Evolutionary conservation across 2,329 filamentous ascomycete species (phyloP), one percentile per base, ranked within the genome.

Genomic region (Beauveria sp.): DNA sequence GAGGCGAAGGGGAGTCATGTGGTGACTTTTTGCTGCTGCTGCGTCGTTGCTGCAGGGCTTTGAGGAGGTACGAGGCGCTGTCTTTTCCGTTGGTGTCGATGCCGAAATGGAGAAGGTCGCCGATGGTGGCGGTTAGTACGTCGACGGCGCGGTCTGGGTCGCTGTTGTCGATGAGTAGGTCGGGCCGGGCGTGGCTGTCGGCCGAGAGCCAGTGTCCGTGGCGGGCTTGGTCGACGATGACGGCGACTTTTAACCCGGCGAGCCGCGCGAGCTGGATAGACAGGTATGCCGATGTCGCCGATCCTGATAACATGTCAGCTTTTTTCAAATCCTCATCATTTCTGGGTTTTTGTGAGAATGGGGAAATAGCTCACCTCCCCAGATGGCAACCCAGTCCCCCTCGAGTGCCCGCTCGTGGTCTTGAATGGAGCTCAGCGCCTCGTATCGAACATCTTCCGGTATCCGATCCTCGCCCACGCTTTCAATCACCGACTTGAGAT

Each of bases 311-410:
- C n/a, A 54, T 16, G n/a, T 28, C 43, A 58, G 47, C 5, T n/a
- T n/a, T n/a, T 34, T 22, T 22, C 22, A 22, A 5, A 5, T 7
- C 26, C 26, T 26, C 3, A 6, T 26, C 26, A 7, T 26, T 26
- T 26, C 26, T 18, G 5, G 2, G 18, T 18, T n/a, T 20, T 10
- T 34, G 18, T 16, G 28, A 7, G 34, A 8, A 20, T 14, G 6
- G 22, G 22, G 22, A 45, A 18, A 20, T 7, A 26, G 66, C 76
- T 68, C 66, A 78, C 84, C 89, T 61, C 89, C 89, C 88, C 89
- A 92, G 52, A 92, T 83, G 1, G 84, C 85, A 45, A 92, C 73
- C 83, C 87, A 91, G 63, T 92, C 88, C 0, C 86, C 87, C 0
- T 73, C 66, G 47, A 76, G 75, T 1, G 85, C 81, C 9, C 85